Conservation (phyloP, 1,284 basidiomycete species). For the Ustilago tritici region DNA sequence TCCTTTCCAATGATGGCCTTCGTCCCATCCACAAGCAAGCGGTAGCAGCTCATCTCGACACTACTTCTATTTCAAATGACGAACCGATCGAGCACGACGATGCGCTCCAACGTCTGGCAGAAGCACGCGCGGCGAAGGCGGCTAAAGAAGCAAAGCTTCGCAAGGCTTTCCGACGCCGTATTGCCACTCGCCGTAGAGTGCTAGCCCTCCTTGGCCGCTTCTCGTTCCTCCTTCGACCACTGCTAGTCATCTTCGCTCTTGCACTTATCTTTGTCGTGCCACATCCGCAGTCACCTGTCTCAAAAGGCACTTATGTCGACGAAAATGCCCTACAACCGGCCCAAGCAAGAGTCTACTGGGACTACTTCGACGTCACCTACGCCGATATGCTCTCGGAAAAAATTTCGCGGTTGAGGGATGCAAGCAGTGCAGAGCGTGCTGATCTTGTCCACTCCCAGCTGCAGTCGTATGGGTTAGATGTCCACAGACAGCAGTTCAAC, state of each 20-base stretch:
- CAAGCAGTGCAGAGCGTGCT: slow-evolving; percentile 37
- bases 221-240: slow-evolving; percentile 17
- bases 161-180: slow-evolving; percentile 37
- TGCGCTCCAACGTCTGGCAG: slow-evolving; percentile 13
- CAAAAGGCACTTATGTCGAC: slow-evolving; percentile 64
- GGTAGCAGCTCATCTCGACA: neutral
- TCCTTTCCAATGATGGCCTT: slow-evolving; percentile 18
- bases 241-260: slow-evolving; percentile 39
- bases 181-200: slow-evolving; percentile 33
- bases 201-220: slow-evolving; percentile 21
- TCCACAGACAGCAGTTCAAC: slow-evolving; percentile 30
- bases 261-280: slow-evolving; percentile 54
- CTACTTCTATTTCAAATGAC: neutral
- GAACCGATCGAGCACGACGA: slow-evolving; percentile 13
- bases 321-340: slow-evolving; percentile 68
- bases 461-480: slow-evolving; percentile 51
- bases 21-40: slow-evolving; percentile 3
- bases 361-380: slow-evolving; percentile 56
- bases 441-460: slow-evolving; percentile 52
- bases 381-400: slow-evolving; percentile 57
- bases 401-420: slow-evolving; percentile 18
- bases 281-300: slow-evolving; percentile 56
- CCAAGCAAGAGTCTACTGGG: slow-evolving; percentile 56
- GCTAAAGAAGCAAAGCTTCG: slow-evolving; percentile 31
- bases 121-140: slow-evolving; percentile 20